Conservation (phyloP, 2,329 filamentous ascomycete genomes). For the Dactylonectria estremocensis region DNA sequence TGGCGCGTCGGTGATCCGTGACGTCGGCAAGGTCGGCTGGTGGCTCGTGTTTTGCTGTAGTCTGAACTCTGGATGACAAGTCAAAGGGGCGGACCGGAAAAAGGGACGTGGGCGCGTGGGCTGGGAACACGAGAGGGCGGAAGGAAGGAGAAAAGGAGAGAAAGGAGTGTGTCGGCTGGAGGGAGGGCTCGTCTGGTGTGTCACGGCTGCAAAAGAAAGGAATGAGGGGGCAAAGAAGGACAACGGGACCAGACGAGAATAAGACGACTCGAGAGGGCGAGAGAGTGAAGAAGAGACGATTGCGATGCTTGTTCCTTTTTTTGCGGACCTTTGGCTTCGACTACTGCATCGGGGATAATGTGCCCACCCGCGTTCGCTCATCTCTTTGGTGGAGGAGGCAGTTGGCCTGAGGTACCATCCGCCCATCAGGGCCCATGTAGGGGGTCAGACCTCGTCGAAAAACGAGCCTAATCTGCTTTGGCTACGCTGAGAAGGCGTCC, state of each 20-base stretch:
- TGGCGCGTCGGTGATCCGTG: slow-evolving; percentile 37
- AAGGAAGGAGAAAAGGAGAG: slow-evolving; percentile 27
- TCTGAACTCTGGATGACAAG: slow-evolving; percentile 31
- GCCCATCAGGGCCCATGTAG: slow-evolving; percentile 5
- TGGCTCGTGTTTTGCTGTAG: slow-evolving; percentile 46
- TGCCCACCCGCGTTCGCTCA: slow-evolving; percentile 24
- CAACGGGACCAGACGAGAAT: slow-evolving; percentile 24
- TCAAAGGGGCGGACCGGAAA: slow-evolving; percentile 39
- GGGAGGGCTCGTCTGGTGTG: slow-evolving; percentile 12
- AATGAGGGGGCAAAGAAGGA: slow-evolving; percentile 32
- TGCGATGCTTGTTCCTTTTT: slow-evolving; percentile 37
- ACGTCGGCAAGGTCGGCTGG: slow-evolving; percentile 45
- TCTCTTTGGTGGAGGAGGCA: neutral
- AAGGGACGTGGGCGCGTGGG: slow-evolving; percentile 24
- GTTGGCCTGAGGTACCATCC: neutral
- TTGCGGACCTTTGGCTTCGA: slow-evolving; percentile 16
- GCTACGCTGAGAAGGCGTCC: neutral
- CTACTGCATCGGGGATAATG: slow-evolving; percentile 32
- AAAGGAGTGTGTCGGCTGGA: slow-evolving; percentile 30
- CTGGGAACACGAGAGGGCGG: slow-evolving; percentile 24
- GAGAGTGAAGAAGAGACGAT: slow-evolving; percentile 23
- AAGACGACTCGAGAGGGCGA: slow-evolving; percentile 31
- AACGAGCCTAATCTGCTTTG: slow-evolving; percentile 9
- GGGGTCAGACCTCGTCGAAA: slow-evolving; percentile 9
- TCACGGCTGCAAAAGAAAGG: slow-evolving; percentile 36